Evolutionary conservation across 768 basidiomycete genomes (phyloP).

Genomic region (Suillus placidus): DNA sequence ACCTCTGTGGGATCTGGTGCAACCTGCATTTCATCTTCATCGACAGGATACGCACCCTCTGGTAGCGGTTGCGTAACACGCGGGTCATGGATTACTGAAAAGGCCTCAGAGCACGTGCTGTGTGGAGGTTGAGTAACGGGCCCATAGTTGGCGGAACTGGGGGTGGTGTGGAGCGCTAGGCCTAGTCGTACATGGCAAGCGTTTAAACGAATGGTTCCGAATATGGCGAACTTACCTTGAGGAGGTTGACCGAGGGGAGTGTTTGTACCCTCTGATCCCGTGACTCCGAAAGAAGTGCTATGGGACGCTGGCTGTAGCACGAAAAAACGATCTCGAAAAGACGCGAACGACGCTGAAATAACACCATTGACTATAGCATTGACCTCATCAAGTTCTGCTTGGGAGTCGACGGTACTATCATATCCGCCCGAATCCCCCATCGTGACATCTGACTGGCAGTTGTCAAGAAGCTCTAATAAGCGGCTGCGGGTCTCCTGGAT

Average conservation of each 20-base stretch:
- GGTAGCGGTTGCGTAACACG: neutral
- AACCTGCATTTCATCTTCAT: neutral
- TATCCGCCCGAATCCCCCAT: neutral
- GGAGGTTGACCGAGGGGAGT: neutral
- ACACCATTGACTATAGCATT: neutral
- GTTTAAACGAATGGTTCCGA: neutral
- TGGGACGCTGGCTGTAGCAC: neutral
- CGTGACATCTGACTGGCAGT: neutral
- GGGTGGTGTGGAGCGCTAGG: neutral
- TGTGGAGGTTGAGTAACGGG: neutral
- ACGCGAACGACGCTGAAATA: neutral
- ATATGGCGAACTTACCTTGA: neutral
- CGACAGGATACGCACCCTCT: neutral
- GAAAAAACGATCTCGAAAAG: neutral
- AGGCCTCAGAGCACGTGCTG: slow-evolving; percentile 41
- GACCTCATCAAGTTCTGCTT: neutral
- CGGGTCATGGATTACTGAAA: neutral
- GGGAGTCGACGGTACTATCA: neutral
- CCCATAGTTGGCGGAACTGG: neutral
- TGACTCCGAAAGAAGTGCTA: neutral
- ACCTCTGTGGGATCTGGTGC: neutral
- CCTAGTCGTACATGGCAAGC: neutral
- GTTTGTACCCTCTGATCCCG: neutral
- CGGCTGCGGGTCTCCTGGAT: neutral
- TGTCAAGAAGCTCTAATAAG: neutral